Evolutionary conservation across 805 yeast species (phyloP), one percentile per base, ranked within the genome.

Genomic region (Scheffersomyces spartinae): DNA sequence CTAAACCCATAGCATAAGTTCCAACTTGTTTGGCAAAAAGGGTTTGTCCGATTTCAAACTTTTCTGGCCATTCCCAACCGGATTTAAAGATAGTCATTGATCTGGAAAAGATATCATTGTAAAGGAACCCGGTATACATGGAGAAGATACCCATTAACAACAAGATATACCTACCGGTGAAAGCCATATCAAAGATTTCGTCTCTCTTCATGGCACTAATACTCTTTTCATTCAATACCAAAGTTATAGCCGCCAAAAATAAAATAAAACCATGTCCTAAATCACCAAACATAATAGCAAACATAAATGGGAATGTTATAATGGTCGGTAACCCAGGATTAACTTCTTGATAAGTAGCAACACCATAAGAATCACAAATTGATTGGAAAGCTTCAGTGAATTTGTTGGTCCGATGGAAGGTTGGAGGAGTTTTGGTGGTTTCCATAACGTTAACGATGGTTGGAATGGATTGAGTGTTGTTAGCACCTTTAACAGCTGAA

Each of bases 251-350:
- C 10, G 84, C 82, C 29, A 79, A 51, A 28, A 78, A 68, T 51
- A 91, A 61, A 24, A 91, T 70, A 32, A 85, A 68, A 5, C 98
- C 98, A 59, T 91, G 98, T 9, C 98, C 98, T 31, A 86, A 49
- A 61, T 91, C 98, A 63, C 98, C 98, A 63, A 91, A 91, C 98
- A 91, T 91, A 42, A 91, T 79, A 15, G 98, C 96, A 59, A 91
- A 91, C 94, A 91, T 81, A 52, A 91, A 91, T 13, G 98, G 98
- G 62, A 91, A 91, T 0, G 98, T 91, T 14, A 91, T 78, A 24
- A 84, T 72, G 1, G 98, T 88, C 4, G 98, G 88, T 35, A 91
- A 61, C 28, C 94, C 98, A 4, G 98, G 95, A 51, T 91, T 91
- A 15, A 91, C 91, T 53, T 91, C 98, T 40, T 84, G 77, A 56